Evolutionary conservation across 306 rosid species (phyloP).

Genomic region (Lablab purpureus): DNA sequence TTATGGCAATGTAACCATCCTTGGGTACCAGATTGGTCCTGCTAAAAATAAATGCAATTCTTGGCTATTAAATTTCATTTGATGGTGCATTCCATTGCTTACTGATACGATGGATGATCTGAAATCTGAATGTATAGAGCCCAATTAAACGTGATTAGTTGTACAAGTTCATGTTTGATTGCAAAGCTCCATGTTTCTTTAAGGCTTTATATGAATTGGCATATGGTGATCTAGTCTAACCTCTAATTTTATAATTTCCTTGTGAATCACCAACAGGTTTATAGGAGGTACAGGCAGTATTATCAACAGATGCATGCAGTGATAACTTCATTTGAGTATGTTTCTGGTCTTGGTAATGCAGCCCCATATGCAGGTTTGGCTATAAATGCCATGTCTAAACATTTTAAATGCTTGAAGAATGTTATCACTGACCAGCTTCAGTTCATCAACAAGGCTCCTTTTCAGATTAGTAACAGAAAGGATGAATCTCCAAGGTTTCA

Average conservation of each 20-base stretch:
- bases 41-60: background rate
- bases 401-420: conserved; percentile 76
- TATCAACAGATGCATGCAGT: conserved; percentile 82
- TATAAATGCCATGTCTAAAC: conserved; percentile 78
- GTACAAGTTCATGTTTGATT: background rate
- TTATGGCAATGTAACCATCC: background rate
- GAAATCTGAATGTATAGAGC: background rate
- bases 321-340: conserved; percentile 80
- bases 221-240: background rate
- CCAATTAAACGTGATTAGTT: background rate
- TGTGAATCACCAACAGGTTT: conserved; percentile 57
- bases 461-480: conserved; percentile 48
- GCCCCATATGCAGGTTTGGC: conserved; percentile 87
- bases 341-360: conserved; percentile 78
- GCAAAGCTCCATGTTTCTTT: background rate
- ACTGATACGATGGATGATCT: background rate
- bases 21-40: background rate
- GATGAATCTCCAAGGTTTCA: conserved; percentile 57
- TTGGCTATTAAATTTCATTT: background rate
- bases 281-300: conserved; percentile 82
- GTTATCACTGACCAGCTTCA: conserved; percentile 81
- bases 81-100: background rate
- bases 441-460: conserved; percentile 52
- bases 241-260: background rate
- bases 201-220: background rate